These are phyloP conservation scores for Plasmodium ovale DNA, from an alignment of 169 alveolate species.

Conservation along the genomic window DNA sequence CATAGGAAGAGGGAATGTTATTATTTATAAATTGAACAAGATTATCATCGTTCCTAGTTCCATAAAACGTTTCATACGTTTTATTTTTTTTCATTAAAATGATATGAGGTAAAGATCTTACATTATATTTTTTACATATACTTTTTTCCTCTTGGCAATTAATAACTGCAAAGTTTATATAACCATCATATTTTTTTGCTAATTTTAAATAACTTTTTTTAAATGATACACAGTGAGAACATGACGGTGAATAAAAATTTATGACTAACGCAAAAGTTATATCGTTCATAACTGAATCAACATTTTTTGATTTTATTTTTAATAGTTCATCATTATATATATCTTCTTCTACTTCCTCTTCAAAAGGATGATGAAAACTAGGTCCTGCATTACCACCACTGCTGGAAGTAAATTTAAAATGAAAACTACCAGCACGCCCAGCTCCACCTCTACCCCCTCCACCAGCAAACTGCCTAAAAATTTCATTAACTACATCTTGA, in stretches of 20 bases:
- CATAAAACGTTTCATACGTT: constrained; percentile 73
- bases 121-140: constrained; percentile 72
- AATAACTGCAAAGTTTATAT: constrained; percentile 77
- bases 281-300: constrained; percentile 41
- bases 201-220: constrained; percentile 76
- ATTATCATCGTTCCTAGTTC: constrained; percentile 63
- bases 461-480: constrained; percentile 84
- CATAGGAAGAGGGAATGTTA: constrained; percentile 58
- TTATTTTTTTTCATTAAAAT: constrained; percentile 69
- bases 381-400: constrained; percentile 77
- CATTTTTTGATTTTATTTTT: constrained; percentile 74
- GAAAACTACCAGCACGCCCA: constrained; percentile 69
- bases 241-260: constrained; percentile 84
- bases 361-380: constrained; percentile 24
- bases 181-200: constrained; percentile 82
- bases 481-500: constrained; percentile 86
- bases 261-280: constrained; percentile 78
- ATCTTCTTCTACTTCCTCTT: constrained; percentile 44
- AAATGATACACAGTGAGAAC: constrained; percentile 84
- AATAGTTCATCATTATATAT: constrained; percentile 80
- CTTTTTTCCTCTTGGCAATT: constrained; percentile 79
- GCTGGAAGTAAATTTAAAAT: constrained; percentile 76
- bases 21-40: constrained; percentile 61
- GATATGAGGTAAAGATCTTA: constrained; percentile 80
- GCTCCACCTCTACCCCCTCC: constrained; percentile 72